Base-by-base conservation (phyloP, 208 protist species). In the Novymonas esmeraldas region DNA sequence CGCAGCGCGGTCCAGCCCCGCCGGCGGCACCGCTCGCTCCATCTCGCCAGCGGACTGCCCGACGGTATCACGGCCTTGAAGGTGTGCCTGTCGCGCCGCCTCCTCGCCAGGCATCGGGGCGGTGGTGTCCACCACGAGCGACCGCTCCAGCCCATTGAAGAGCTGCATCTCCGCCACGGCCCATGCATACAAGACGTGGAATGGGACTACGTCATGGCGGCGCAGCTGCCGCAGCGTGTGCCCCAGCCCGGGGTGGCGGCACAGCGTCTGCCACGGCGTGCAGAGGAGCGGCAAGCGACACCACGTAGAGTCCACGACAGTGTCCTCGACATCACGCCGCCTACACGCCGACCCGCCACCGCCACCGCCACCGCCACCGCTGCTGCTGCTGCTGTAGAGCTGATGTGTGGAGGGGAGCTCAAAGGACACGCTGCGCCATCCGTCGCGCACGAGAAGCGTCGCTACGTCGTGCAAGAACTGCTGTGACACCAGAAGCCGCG, bases 141-240 rank as follows among this genome's bases (percentile, higher is more conserved):
- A 61, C 31, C 60, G 22, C 61, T 88, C 82, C 22, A 84, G 9
- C 7, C 18, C 24, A 3, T 54, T 38, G 33, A 82, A 79, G 42
- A 89, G 58, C 33, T 61, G 48, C 26, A 38, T 61, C 54, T 78
- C 64, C 41, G 59, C 34, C 45, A 67, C 6, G 2, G 80, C 38
- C 82, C 82, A 89, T 18, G 82, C 75, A 31, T 85, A 66, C 20
- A 89, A 68, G n/a, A 85, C 66, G 66, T 89, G 82, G 22, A 89
- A 65, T 5, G 82, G 82, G 51, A 89, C 61, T 18, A 85, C 44
- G 24, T 76, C 74, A 44, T 81, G 50, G 11, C 66, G 77, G 18
- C 63, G 38, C 59, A 79, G 58, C 18, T 54, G 58, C 7, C 67
- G 71, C 64, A 83, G 68, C 20, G 73, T 28, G 4, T 13, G 16